Conservation (phyloP, 2,329 filamentous ascomycete genomes). For the Pseudocercospora macadamiae region DNA sequence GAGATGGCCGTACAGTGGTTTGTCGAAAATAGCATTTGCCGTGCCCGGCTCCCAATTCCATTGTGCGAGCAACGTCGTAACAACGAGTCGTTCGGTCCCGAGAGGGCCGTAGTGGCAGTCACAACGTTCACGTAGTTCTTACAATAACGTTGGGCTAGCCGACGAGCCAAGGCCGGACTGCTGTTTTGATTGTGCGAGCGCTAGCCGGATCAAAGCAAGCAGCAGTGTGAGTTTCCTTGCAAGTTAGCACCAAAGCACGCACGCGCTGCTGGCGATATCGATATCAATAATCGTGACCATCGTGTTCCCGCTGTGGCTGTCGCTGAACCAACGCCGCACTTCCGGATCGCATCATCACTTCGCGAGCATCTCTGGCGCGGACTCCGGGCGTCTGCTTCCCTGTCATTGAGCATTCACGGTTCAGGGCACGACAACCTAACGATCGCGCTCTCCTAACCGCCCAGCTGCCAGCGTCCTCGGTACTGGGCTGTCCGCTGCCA, state of each 20-base stretch:
- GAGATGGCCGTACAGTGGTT: background rate
- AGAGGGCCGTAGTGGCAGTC: background rate
- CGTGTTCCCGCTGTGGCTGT: slow-evolving; percentile 23
- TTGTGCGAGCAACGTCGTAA: slow-evolving; percentile 5
- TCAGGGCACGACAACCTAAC: background rate
- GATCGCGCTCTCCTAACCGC: no score
- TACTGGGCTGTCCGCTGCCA: no score
- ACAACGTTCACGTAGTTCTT: slow-evolving; percentile 5
- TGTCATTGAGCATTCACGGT: background rate
- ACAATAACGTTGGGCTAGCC: slow-evolving; percentile 1
- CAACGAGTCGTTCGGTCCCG: slow-evolving; percentile 5
- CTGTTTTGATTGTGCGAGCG: slow-evolving; percentile 2
- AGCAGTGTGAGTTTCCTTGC: background rate
- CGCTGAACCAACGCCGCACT: slow-evolving; percentile 20
- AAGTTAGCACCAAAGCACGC: slow-evolving; percentile 1
- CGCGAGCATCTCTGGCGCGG: slow-evolving; percentile 2
- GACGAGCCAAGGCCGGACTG: slow-evolving; percentile 1
- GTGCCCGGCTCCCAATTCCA: background rate
- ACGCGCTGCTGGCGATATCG: slow-evolving; percentile 17
- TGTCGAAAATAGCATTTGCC: slow-evolving; percentile 5
- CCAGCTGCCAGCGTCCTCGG: no score
- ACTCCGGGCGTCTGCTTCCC: slow-evolving; percentile 3
- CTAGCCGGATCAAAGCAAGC: background rate
- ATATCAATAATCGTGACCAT: slow-evolving; percentile 1
- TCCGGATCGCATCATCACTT: slow-evolving; percentile 13